A percentile compares a stretch with the other conserved stretches of the same genome.
phyloP scores from a whole-genome alignment of 805 yeast genomes.

The Metschnikowia kofuensis region DNA sequence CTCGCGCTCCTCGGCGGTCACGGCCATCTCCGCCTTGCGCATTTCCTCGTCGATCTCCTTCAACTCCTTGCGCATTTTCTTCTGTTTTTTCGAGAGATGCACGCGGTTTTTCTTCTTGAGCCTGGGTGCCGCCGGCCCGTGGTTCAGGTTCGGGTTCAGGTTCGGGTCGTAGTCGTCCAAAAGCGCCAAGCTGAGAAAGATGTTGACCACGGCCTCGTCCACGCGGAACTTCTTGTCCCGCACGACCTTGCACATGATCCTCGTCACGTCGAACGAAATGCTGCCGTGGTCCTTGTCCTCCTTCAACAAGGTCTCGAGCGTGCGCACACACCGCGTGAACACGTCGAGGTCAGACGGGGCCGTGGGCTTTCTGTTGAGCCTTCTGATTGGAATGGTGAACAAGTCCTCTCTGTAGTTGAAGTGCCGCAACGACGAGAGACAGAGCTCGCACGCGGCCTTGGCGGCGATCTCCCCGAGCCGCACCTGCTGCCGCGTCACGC shows the following conservation, averaged over 20 bases:
- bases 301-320: constrained; percentile 64
- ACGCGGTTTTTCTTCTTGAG: constrained; percentile 83
- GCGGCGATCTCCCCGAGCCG: constrained; percentile 58
- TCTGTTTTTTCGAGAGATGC: constrained; percentile 85
- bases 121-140: constrained; percentile 43
- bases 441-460: constrained; percentile 76
- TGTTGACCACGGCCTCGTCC: constrained; percentile 77
- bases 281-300: constrained; percentile 82
- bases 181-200: constrained; percentile 64
- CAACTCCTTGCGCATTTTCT: constrained; percentile 82
- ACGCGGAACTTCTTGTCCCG: constrained; percentile 73
- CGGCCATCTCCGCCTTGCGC: constrained; percentile 80
- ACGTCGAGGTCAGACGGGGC: constrained; percentile 44
- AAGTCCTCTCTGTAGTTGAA: constrained; percentile 83
- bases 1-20: constrained; percentile 85
- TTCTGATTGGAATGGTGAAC: constrained; percentile 60
- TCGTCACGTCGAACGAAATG: constrained; percentile 69
- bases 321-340: constrained; percentile 58
- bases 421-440: constrained; percentile 59
- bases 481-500: constrained; percentile 31
- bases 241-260: constrained; percentile 65
- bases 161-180: constrained; percentile 71
- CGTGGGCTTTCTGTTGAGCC: constrained; percentile 61
- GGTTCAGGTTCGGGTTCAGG: constrained; percentile 32
- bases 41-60: constrained; percentile 87